phyloP scores from a whole-genome alignment of 495 filamentous ascomycete genomes.

The Aspergillus baeticus region DNA sequence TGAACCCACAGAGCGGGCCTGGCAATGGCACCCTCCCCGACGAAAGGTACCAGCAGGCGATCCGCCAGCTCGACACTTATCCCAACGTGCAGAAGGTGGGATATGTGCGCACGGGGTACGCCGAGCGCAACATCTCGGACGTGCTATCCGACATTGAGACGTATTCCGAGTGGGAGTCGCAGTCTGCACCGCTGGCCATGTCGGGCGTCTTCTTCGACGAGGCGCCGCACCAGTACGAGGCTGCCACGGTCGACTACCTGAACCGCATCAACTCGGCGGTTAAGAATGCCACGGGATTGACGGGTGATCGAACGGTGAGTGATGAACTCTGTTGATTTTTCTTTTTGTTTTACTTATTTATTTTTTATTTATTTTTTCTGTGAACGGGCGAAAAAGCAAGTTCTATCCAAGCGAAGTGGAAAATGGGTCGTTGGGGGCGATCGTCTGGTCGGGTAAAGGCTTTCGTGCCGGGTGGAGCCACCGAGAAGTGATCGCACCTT shows the following conservation, averaged over 20 bases:
- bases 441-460: background rate
- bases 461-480: background rate
- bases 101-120: constrained; percentile 45
- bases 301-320: constrained; percentile 11
- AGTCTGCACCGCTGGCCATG: constrained; percentile 32
- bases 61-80: constrained; percentile 40
- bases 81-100: constrained; percentile 45
- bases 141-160: constrained; percentile 38
- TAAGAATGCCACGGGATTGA: constrained; percentile 13
- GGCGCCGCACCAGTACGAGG: constrained; percentile 28
- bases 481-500: too few species aligned
- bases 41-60: constrained; percentile 28
- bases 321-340: background rate
- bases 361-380: too few species aligned
- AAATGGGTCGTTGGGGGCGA: background rate
- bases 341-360: too few species aligned
- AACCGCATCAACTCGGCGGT: constrained; percentile 26
- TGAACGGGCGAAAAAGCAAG: background rate
- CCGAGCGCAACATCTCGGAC: constrained; percentile 20
- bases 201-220: constrained; percentile 53
- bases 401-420: background rate
- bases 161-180: constrained; percentile 41
- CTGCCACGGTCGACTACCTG: constrained; percentile 31
- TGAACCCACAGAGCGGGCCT: constrained; percentile 50
- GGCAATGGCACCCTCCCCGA: constrained; percentile 30